These are phyloP conservation scores for Fusarium hostae DNA, from an alignment of 2,329 filamentous ascomycete species.

Conservation along the genomic window DNA sequence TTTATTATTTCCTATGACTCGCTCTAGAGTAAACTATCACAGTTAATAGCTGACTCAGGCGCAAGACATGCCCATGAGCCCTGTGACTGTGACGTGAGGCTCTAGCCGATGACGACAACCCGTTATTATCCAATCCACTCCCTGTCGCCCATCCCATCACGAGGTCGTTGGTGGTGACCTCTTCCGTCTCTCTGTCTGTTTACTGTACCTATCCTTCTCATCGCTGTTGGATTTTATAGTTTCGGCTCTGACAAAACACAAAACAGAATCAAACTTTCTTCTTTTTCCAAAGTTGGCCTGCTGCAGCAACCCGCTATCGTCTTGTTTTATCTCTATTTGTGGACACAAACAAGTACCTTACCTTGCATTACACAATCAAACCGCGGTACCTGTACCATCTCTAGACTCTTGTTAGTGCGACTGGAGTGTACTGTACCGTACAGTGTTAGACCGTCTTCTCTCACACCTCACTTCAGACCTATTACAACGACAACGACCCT, in stretches of 20 bases:
- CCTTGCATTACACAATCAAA: slow-evolving; percentile 12
- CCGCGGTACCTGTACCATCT: not conserved
- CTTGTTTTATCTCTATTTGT: slow-evolving; percentile 3
- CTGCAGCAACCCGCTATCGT: slow-evolving; percentile 15
- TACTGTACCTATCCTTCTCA: not conserved
- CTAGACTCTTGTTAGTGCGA: slow-evolving; percentile 17
- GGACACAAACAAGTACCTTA: slow-evolving; percentile 14
- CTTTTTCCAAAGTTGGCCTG: slow-evolving; percentile 5
- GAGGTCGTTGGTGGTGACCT: slow-evolving; percentile 40
- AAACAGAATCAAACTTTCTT: not conserved
- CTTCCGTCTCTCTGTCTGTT: not conserved
- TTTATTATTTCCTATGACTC: slow-evolving; percentile 1
- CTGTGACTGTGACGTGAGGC: slow-evolving; percentile 39
- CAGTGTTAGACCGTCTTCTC: slow-evolving; percentile 35
- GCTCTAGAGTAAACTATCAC: not conserved
- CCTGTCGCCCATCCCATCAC: slow-evolving; percentile 42
- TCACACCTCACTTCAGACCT: slow-evolving; percentile 24
- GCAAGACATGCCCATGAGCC: slow-evolving; percentile 15
- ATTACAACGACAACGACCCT: slow-evolving; percentile 37
- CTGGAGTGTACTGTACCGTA: slow-evolving; percentile 1
- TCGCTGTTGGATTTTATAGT: not conserved
- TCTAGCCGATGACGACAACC: slow-evolving; percentile 46
- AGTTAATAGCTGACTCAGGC: not conserved
- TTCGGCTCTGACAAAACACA: not conserved
- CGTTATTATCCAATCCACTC: slow-evolving; percentile 34